These are phyloP conservation scores for Volvariella volvacea DNA, from an alignment of 1,284 basidiomycete genomes.

Conservation along the genomic window DNA sequence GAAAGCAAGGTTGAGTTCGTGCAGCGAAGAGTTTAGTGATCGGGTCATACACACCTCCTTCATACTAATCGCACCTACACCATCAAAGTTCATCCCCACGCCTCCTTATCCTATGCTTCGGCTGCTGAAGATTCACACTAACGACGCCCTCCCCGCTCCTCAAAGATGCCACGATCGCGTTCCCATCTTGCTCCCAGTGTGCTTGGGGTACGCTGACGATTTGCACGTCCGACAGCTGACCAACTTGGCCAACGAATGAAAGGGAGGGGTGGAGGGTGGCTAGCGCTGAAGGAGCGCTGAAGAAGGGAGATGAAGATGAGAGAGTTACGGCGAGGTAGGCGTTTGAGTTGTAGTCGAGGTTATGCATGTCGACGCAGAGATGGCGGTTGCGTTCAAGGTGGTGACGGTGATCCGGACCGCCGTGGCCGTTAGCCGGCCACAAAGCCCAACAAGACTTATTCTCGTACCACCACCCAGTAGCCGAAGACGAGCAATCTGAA, in stretches of 20 bases:
- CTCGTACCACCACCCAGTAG: no score
- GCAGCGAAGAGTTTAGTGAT: neutral
- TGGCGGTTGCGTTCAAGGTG: no score
- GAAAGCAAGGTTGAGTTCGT: neutral
- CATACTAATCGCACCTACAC: neutral
- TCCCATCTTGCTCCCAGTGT: constrained; percentile 25
- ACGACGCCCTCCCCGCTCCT: constrained; percentile 17
- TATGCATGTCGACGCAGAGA: no score
- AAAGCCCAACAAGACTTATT: no score
- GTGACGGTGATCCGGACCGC: no score
- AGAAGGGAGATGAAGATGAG: constrained; percentile 22
- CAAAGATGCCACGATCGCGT: constrained; percentile 18
- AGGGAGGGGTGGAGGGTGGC: constrained; percentile 24
- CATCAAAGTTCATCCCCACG: constrained; percentile 23
- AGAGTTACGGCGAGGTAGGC: constrained; percentile 35
- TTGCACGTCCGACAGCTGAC: constrained; percentile 32
- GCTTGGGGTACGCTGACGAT: constrained; percentile 32
- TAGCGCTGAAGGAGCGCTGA: constrained; percentile 21
- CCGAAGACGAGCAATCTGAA: no score
- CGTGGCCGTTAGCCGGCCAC: no score
- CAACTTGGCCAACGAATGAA: constrained; percentile 32
- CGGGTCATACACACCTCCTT: neutral
- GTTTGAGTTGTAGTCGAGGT: constrained; percentile 30
- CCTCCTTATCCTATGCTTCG: constrained; percentile 23
- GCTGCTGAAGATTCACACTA: constrained; percentile 24